phyloP scores from a whole-genome alignment of 176 grass and related monocot genomes.

The Carex kokanica region DNA sequence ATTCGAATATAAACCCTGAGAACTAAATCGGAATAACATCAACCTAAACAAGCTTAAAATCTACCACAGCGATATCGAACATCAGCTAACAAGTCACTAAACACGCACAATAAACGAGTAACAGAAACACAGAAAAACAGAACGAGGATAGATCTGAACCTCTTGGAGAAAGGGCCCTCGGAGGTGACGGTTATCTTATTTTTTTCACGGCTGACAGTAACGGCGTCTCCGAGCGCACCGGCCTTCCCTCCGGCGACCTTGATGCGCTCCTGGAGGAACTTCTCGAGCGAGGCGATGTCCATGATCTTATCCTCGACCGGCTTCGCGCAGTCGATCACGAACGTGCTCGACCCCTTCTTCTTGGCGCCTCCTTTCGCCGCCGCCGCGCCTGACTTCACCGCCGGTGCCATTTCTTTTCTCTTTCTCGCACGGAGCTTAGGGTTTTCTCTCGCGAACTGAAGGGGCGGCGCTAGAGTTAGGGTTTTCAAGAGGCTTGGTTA shows the following conservation, averaged over 20 bases:
- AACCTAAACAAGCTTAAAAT: background rate
- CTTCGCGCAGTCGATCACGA: conserved; percentile 83
- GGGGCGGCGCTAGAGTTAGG: conserved; percentile 30
- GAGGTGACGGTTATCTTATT: conserved; percentile 80
- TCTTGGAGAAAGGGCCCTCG: conserved; percentile 78
- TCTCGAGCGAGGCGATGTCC: conserved; percentile 92
- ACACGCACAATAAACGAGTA: background rate
- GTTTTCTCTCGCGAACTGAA: conserved; percentile 20
- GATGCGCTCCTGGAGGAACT: conserved; percentile 92
- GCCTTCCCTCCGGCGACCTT: conserved; percentile 91
- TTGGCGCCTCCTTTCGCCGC: conserved; percentile 44
- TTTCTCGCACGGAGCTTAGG: conserved; percentile 39
- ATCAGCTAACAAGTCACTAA: background rate
- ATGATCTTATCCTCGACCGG: conserved; percentile 96
- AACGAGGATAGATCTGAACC: background rate
- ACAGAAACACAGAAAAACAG: background rate
- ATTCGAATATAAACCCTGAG: background rate
- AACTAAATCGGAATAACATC: background rate
- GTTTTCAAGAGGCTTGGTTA: conserved; percentile 10
- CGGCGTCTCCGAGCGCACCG: conserved; percentile 66
- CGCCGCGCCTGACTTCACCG: conserved; percentile 21
- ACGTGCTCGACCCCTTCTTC: conserved; percentile 75
- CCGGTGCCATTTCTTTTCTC: conserved; percentile 41
- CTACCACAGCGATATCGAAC: background rate
- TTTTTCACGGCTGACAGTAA: conserved; percentile 67